Base-by-base conservation (phyloP, 2,329 filamentous ascomycete species). In the Didymella arachidicola region DNA sequence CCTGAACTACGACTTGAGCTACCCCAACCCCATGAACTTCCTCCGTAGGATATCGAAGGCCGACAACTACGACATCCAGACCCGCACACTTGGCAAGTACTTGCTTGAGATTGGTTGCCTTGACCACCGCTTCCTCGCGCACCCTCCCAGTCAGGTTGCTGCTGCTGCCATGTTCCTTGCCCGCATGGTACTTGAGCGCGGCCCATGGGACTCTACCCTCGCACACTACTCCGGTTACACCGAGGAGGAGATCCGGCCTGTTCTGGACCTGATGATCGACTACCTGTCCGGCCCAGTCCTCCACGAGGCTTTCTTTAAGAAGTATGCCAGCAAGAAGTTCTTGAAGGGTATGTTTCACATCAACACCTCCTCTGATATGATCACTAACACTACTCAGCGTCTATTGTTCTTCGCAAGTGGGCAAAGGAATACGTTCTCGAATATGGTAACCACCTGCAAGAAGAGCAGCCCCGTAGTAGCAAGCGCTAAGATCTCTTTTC, bases 1-100 rank as follows among this genome's bases (percentile, higher is more conserved):
- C 6, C 86, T 99, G 61, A 90, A 97, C 81, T 99, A 97, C 78
- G 94, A 99, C 76, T 87, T 99, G 64, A 97, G 93, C 82, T 99
- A 97, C 75, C 95, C 95, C 56, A 99, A 99, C 80, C 95, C 95
- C 22, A 99, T 99, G 95, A 99, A 99, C 85, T 99, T 99, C 82
- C 87, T 99, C 61, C 92, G 95, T 65, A 91, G 96, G 68, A 97
- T 99, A 79, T 98, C 94, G 62, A 99, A 99, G 84, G 96, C 95
- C 73, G 96, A 99, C 81, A 95, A 96, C 83, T 99, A 99, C 80
- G 94, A 99, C 79, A 97, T 98, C 72, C 92, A 97, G 78, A 97
- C 93, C 61, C 91, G 95, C 71, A 99, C 95, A 45, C 87, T 99
- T 60, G 95, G 92, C 78, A 99, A 99, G 82, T 99, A 98, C 78